Evolutionary conservation across 495 filamentous ascomycete genomes (phyloP).

Genomic region (Talaromyces stipitatus): DNA sequence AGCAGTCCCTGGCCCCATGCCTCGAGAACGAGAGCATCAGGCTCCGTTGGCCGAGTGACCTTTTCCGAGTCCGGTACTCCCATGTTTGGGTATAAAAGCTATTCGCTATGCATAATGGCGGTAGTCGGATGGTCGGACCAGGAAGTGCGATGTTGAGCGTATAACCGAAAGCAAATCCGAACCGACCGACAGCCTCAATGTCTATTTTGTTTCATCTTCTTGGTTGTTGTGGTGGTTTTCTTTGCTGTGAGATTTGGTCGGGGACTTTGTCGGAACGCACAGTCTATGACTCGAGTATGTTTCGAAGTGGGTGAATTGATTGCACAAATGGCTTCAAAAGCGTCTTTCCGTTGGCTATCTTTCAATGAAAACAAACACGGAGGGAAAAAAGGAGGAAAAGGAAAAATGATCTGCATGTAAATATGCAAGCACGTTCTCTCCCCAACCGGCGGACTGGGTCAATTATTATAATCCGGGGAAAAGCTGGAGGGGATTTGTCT

Average conservation of each 20-base stretch:
- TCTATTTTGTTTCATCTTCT: not conserved
- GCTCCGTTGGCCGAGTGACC: constrained; percentile 22
- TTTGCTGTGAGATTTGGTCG: not conserved
- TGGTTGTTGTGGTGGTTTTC: not conserved
- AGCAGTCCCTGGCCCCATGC: constrained; percentile 43
- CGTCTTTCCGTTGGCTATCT: not conserved
- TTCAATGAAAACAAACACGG: too few relatives aligned
- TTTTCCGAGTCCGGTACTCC: constrained; percentile 7
- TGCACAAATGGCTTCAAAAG: not conserved
- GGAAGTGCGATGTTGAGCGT: not conserved
- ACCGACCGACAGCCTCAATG: not conserved
- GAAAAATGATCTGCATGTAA: too few relatives aligned
- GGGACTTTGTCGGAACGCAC: not conserved
- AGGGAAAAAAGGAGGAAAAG: too few relatives aligned
- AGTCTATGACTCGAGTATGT: not conserved
- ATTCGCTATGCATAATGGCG: constrained; percentile 4
- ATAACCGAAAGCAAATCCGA: not conserved
- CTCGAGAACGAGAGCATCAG: constrained; percentile 35
- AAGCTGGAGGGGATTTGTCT: not conserved
- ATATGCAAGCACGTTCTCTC: too few relatives aligned
- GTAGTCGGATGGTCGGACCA: not conserved
- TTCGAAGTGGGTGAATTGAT: not conserved
- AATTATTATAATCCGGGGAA: not conserved
- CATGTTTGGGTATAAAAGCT: not conserved
- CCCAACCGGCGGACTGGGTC: too few relatives aligned